Percentiles rank a stretch among this genome's conserved stretches.
Conservation (phyloP, 371 early-diverging fungal species). For the Fennellomyces sp. region DNA sequence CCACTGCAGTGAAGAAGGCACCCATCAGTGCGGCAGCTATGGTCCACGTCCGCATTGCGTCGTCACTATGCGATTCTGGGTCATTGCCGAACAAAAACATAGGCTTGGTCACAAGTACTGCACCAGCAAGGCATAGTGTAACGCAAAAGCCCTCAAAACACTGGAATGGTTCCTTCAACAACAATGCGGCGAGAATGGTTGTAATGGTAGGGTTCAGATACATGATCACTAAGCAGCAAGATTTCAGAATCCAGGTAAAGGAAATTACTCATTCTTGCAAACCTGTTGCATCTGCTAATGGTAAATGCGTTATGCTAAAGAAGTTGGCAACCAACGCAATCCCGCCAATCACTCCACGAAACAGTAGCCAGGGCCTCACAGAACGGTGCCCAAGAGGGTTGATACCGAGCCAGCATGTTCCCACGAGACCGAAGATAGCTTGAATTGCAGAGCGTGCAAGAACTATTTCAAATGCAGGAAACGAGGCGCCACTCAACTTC, state of each 20-base stretch:
- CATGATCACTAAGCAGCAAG: constrained; percentile 53
- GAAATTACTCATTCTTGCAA: too few species aligned
- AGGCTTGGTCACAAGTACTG: constrained; percentile 67
- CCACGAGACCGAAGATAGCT: constrained; percentile 52
- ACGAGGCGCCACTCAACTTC: constrained; percentile 52
- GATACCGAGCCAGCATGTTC: constrained; percentile 48
- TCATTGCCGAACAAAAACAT: constrained; percentile 44
- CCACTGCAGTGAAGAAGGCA: constrained; percentile 60
- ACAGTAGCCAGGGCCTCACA: constrained; percentile 53
- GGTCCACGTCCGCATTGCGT: constrained; percentile 29
- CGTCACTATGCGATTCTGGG: constrained; percentile 1
- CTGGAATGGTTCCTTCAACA: constrained; percentile 65
- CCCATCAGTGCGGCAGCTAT: constrained; percentile 50
- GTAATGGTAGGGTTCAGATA: constrained; percentile 79
- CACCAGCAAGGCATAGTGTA: constrained; percentile 61
- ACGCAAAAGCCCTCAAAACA: constrained; percentile 57
- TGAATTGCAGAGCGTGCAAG: constrained; percentile 72
- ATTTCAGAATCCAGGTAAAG: background rate
- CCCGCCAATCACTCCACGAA: constrained; percentile 68
- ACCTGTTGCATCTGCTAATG: constrained; percentile 79
- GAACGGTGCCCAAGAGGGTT: constrained; percentile 60
- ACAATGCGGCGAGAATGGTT: constrained; percentile 60
- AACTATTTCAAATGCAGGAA: constrained; percentile 71
- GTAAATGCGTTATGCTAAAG: constrained; percentile 67
- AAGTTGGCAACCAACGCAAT: constrained; percentile 71